A percentile compares a stretch with the other conserved stretches of the same genome.
These are phyloP conservation scores for Forsythia suspensa DNA, from an alignment of 257 asterid genomes.

Conservation along the genomic window DNA sequence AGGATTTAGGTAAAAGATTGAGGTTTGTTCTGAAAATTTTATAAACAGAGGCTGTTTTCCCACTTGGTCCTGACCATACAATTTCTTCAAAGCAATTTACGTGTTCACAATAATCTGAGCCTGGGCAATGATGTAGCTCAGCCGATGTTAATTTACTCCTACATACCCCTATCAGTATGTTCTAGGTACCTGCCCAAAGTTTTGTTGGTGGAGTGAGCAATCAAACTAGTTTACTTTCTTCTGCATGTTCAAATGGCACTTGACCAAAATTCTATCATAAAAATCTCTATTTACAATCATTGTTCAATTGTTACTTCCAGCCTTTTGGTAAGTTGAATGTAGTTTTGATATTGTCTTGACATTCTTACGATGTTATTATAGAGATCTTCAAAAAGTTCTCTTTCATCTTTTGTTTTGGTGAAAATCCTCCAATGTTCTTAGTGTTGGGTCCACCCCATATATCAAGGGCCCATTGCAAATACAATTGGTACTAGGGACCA, in stretches of 20 bases:
- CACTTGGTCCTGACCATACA: neutral
- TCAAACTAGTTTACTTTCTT: neutral
- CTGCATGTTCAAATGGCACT: neutral
- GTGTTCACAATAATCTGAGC: neutral
- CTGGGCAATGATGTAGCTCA: neutral
- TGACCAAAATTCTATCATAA: neutral
- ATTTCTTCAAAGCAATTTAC: neutral
- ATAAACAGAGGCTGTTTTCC: neutral
- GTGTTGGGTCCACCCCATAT: too few relatives aligned
- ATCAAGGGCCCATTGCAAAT: too few relatives aligned
- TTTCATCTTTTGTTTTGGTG: constrained; percentile 11
- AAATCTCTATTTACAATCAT: neutral
- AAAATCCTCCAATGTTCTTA: constrained; percentile 2
- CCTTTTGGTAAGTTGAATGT: neutral
- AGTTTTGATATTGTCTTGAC: neutral
- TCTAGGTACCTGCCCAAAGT: neutral
- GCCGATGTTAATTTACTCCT: neutral
- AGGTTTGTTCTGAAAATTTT: neutral
- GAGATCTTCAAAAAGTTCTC: neutral
- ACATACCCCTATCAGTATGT: neutral
- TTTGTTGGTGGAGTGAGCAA: neutral
- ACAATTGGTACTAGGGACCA: too few relatives aligned
- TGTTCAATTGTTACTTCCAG: neutral
- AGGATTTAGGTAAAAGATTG: neutral
- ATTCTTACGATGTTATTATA: neutral